phyloP scores from a whole-genome alignment of 257 asterid genomes.

The Henckelia pumila region DNA sequence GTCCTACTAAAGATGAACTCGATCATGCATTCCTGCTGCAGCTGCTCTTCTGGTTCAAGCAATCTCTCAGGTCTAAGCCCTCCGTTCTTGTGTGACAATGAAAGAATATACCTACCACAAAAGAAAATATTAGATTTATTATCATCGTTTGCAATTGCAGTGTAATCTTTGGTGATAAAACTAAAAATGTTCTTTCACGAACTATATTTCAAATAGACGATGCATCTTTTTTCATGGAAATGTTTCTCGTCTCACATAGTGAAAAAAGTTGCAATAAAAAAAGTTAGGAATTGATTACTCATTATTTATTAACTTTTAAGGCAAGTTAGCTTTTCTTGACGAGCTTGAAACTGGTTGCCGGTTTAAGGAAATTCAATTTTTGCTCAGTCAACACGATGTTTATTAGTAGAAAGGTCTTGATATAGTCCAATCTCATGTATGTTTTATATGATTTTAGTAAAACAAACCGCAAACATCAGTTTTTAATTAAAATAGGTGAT shows the following conservation, averaged over 20 bases:
- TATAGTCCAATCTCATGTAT: not conserved
- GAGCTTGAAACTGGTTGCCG: constrained; percentile 13
- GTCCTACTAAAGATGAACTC: constrained; percentile 71
- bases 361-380: not conserved
- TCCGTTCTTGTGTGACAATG: constrained; percentile 13
- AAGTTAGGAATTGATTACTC: constrained; percentile 12
- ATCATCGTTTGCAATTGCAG: constrained; percentile 13
- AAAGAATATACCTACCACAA: constrained; percentile 16
- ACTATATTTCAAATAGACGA: constrained; percentile 15
- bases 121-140: constrained; percentile 14
- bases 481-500: not conserved
- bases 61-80: constrained; percentile 72
- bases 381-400: too few relatives aligned
- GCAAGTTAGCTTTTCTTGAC: constrained; percentile 18
- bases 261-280: constrained; percentile 1
- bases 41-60: constrained; percentile 97
- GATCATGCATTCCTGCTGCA: constrained; percentile 88
- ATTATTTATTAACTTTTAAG: constrained; percentile 6
- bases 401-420: too few relatives aligned
- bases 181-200: not conserved
- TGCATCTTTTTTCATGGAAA: constrained; percentile 20
- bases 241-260: not conserved
- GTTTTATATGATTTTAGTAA: not conserved
- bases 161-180: constrained; percentile 9
- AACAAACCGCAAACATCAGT: too few relatives aligned